Conservation (phyloP, 2,329 filamentous ascomycete species). For the Penicillium capsulatum region DNA sequence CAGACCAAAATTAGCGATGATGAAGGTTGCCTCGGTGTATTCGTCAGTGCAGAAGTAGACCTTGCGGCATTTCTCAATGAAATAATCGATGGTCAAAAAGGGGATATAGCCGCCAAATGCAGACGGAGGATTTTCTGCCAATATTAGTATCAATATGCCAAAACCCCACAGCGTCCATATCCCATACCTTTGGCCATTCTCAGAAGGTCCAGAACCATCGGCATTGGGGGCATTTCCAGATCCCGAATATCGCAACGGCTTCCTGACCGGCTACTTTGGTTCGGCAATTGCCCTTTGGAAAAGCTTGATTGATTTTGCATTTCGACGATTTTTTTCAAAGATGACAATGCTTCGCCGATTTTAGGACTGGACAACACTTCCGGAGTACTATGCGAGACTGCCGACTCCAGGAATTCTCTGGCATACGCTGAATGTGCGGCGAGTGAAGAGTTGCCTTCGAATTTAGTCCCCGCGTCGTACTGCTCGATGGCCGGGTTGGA, state of each 20-base stretch:
- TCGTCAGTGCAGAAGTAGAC: slow-evolving; percentile 44
- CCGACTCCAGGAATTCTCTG: slow-evolving; percentile 42
- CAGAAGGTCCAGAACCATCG: slow-evolving; percentile 32
- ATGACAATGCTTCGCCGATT: slow-evolving; percentile 37
- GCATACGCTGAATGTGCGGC: slow-evolving; percentile 48
- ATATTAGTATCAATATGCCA: not conserved
- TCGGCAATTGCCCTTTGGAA: slow-evolving; percentile 27
- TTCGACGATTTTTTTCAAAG: slow-evolving; percentile 38
- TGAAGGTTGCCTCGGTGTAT: slow-evolving; percentile 39
- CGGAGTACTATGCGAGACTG: slow-evolving; percentile 34
- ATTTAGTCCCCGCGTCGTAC: slow-evolving; percentile 31
- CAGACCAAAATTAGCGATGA: slow-evolving; percentile 38
- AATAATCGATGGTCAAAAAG: slow-evolving; percentile 31
- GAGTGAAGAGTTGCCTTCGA: slow-evolving; percentile 50
- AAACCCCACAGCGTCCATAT: not conserved
- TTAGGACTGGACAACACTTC: slow-evolving; percentile 35
- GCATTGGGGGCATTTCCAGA: slow-evolving; percentile 36
- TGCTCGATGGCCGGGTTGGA: slow-evolving; percentile 25
- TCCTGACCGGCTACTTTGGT: slow-evolving; percentile 18
- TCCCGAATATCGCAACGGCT: slow-evolving; percentile 29
- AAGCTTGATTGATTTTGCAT: too few species aligned
- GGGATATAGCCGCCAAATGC: slow-evolving; percentile 30
- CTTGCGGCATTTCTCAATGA: slow-evolving; percentile 40
- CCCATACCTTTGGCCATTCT: slow-evolving; percentile 35
- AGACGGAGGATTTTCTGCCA: slow-evolving; percentile 21